Evolutionary conservation across 2,329 filamentous ascomycete species (phyloP), one percentile per base, ranked within the genome.

Genomic region (Diaporthe capsici): DNA sequence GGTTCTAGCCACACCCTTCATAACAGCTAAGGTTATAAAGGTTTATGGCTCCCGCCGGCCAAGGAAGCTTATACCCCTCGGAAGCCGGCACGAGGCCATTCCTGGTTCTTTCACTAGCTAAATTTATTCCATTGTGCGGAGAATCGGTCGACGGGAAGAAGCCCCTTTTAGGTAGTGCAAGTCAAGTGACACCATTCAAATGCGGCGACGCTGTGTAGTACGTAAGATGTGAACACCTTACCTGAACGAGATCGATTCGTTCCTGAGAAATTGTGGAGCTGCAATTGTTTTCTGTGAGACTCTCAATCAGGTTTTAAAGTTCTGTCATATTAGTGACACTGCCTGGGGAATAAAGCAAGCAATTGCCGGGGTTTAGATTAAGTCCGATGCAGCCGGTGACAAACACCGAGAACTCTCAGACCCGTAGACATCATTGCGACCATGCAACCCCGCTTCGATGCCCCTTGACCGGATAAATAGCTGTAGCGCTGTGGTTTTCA

Each of bases 41-140:
- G 22, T 25, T 25, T 51, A 8, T 39, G 63, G 63, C 51, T 68
- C 63, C 63, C 63, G 47, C 22, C 12, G 9, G 63, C 63, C 47
- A 68, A 51, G 63, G 25, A 53, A 68, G 63, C 63, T 53, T 68
- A 53, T 51, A 37, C 25, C 25, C 63, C 63, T 37, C 63, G 63
- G 61, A 51, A 49, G 63, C 44, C 63, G 44, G 31, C 63, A 68
- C 31, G 7, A n/a, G 15, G 39, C 39, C 60, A 44, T n/a, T 51
- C 44, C 7, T 68, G 20, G 44, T 34, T 51, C 44, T 25, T 37
- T 4, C 31, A 25, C 44, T 37, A 37, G 20, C 9, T 51, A 34
- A 22, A 17, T 22, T 4, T 31, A 17, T 44, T 28, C 9, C 25
- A n/a, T 49, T n/a, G 20, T 47, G 42, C 60, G 42, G 39, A 13